Evolutionary conservation across 2,329 filamentous ascomycete genomes (phyloP).

Genomic region (Calonectria naviculata): DNA sequence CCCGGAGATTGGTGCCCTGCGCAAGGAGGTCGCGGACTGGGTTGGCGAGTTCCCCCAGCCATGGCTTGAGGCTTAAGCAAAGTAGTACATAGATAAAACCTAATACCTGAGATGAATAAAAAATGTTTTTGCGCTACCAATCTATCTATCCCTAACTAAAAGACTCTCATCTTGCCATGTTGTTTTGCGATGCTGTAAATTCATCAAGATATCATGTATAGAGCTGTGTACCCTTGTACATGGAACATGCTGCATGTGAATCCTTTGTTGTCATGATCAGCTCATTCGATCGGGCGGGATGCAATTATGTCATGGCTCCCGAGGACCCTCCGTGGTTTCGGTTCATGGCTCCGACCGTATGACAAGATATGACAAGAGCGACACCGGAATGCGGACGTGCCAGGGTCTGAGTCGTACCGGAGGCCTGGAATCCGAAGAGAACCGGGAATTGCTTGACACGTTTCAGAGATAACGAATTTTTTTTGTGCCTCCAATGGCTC

Average conservation of each 20-base stretch:
- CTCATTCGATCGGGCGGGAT: not conserved
- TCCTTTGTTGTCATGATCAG: not conserved
- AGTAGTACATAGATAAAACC: constrained; percentile 17
- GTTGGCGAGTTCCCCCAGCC: constrained; percentile 59
- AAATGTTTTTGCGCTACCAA: constrained; percentile 19
- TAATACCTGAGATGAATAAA: not conserved
- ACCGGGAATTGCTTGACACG: not conserved
- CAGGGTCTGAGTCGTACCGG: not conserved
- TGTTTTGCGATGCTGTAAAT: not conserved
- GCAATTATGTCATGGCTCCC: constrained; percentile 1
- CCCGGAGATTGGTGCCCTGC: constrained; percentile 74
- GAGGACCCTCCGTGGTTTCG: not conserved
- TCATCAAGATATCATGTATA: not conserved
- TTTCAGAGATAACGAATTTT: not conserved
- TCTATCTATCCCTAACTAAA: not conserved
- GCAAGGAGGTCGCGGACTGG: constrained; percentile 78
- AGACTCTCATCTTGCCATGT: not conserved
- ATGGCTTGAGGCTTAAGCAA: constrained; percentile 39
- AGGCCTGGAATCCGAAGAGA: not conserved
- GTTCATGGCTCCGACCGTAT: not conserved
- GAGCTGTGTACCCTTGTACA: not conserved
- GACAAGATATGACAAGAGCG: not conserved
- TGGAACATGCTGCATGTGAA: not conserved
- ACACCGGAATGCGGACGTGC: not conserved
- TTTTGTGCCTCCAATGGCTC: not conserved